Evolutionary conservation across 768 basidiomycete species (phyloP).

Genomic region (Russula earlei): DNA sequence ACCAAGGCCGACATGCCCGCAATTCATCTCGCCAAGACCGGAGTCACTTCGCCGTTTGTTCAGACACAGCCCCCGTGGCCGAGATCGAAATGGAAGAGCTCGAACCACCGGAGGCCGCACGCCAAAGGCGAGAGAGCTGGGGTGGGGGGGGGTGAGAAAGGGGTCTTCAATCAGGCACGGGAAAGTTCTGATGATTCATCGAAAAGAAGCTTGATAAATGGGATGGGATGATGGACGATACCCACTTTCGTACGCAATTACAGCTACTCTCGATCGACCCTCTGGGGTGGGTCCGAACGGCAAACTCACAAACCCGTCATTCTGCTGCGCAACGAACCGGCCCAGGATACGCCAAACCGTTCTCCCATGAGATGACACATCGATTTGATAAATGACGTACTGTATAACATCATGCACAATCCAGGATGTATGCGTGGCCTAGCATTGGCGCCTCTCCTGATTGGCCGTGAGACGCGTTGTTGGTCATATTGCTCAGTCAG

Average conservation of each 20-base stretch:
- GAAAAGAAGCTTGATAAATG: background rate
- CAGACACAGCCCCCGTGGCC: no score
- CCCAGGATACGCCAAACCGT: no score
- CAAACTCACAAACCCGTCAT: background rate
- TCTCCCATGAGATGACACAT: no score
- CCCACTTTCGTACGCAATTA: background rate
- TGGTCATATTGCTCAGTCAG: background rate
- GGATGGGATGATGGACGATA: background rate
- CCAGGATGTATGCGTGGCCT: no score
- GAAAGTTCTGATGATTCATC: background rate
- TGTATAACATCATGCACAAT: no score
- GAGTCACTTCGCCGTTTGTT: no score
- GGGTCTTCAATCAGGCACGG: background rate
- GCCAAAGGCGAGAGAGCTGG: no score
- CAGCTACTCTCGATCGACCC: background rate
- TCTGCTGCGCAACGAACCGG: background rate
- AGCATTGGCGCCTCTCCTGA: background rate
- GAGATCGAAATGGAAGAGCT: no score
- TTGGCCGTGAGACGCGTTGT: background rate
- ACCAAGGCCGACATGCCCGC: background rate
- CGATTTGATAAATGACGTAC: background rate
- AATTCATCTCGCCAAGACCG: no score
- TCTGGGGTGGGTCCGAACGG: background rate
- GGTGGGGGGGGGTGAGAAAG: background rate
- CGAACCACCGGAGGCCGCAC: background rate